Base-by-base conservation (phyloP, 2,329 filamentous ascomycete species). In the Aspergillus sp. region DNA sequence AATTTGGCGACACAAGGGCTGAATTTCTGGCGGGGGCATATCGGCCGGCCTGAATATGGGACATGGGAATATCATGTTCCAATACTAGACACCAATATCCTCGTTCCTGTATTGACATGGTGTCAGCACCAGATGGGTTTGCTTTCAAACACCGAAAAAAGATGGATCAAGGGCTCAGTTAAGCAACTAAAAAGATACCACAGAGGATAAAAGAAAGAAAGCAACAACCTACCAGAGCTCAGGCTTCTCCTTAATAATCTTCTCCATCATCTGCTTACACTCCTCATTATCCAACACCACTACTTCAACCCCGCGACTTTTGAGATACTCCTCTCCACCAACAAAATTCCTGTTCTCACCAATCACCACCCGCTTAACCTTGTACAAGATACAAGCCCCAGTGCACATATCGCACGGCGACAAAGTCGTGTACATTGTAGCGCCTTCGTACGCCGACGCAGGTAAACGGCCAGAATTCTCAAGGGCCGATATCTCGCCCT, bases 351-450 rank as follows among this genome's bases (percentile, higher is more conserved):
- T 84, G 75, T 92, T 91, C 77, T 93, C 90, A 48, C 88, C 90
- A 64, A 93, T 84, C 31, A 93, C 89, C 3, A 92, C 88, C 21
- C 89, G 82, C 47, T 82, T 80, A 57, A 93, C 83, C 67, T 88
- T 88, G 79, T 91, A 93, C 59, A 92, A 80, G 59, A 93, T 77
- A 67, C 89, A 91, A 3, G 89, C 88, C 8, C 90, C 89, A 4
- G 89, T 91, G 73, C 87, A 93, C 89, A 92, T 92, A 69, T 90
- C 88, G 72, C 90, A 93, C 0, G 89, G 90, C 3, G 87, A 90
- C 6, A 93, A 78, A 0, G 89, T 91, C 3, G 90, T 93, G 75
- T 90, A 93, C 88, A 93, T 91, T n/a, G 89, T 92, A 37, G 87
- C 84, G 31, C 86, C 87, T 63, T 82, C 81, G 73, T 91, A 92